Evolutionary conservation across 495 filamentous ascomycete genomes (phyloP), one percentile per base, ranked within the genome.

Genomic region (Clohesyomyces aquaticus): DNA sequence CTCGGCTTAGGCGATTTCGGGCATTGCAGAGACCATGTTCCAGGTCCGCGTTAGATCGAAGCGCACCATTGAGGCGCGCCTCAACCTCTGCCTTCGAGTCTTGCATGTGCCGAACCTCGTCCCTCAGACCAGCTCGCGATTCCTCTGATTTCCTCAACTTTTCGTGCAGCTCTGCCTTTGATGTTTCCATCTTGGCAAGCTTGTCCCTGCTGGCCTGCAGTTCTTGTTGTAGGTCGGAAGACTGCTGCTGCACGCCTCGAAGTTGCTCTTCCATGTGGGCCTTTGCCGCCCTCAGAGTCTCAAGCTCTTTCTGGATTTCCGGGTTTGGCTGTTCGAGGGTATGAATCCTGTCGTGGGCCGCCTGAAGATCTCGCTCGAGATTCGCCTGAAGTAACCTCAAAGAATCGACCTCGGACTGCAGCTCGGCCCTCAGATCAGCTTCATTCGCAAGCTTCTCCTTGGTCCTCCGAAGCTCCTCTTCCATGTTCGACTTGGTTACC

Each of bases 341-440:
- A 21, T 57, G 16, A 19, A 68, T 68, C 26, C 42, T 58, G n/a
- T 6, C 27, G n/a, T 50, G 65, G 10, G 61, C 55, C 1, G 27
- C 32, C 27, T 64, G 45, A n/a, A 69, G 22, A 16, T 65, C 58
- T 4, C 53, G 46, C 21, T 65, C 55, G 35, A 68, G 28, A 26
- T 47, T 41, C 2, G 19, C 10, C 18, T 54, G 61, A 18, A 43
- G 12, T 16, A 21, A 26, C 18, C 43, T 35, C 29, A 68, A 28
- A 51, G 61, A 60, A 8, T 50, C 23, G 16, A 65, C 6, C 38
- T 65, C 66, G 23, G 51, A 19, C 25, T 58, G 56, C 11, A 69
- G 9, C 9, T 49, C 23, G 21, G 18, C 28, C 25, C 21, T 65
- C 19, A 21, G 25, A 8, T 55, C 29, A 22, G 14, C 47, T 25